Evolutionary conservation across 2,329 filamentous ascomycete genomes (phyloP).

Genomic region (Paecilomyces fulvus): DNA sequence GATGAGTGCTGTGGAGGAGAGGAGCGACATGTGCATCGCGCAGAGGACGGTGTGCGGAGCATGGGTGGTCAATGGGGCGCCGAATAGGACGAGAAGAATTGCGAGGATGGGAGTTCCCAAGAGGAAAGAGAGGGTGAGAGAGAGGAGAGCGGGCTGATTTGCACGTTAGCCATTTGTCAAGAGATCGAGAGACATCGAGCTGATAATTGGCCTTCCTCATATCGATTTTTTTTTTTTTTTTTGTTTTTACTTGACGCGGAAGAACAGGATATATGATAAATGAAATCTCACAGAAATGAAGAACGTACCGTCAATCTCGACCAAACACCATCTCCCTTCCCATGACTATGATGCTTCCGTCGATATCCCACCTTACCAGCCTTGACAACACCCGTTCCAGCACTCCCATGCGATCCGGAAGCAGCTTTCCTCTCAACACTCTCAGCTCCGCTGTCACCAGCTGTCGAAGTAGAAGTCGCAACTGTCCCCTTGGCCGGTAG

Average conservation of each 20-base stretch:
- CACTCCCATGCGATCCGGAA: not conserved
- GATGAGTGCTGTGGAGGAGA: constrained; percentile 70
- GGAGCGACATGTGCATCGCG: constrained; percentile 70
- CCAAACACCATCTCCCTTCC: constrained; percentile 10
- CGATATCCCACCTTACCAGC: constrained; percentile 13
- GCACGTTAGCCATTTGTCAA: not conserved
- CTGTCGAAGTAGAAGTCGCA: not conserved
- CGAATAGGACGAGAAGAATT: constrained; percentile 71
- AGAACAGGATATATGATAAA: not conserved
- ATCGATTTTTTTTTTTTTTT: not conserved
- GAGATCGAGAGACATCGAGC: not conserved
- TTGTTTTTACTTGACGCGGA: not conserved
- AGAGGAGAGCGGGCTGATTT: constrained; percentile 59
- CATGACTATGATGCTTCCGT: constrained; percentile 12
- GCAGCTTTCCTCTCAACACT: constrained; percentile 1
- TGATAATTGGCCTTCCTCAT: constrained; percentile 3
- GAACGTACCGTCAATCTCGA: constrained; percentile 19
- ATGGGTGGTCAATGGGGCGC: constrained; percentile 81
- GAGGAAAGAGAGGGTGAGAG: constrained; percentile 47
- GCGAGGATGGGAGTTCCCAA: constrained; percentile 50
- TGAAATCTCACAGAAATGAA: not conserved
- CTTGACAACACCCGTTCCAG: not conserved
- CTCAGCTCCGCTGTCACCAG: not conserved
- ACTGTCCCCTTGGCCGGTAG: constrained; percentile 44
- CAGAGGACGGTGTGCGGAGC: constrained; percentile 68